Evolutionary conservation across 202 grass and related monocot genomes (phyloP).

Genomic region (Carex arenaria): DNA sequence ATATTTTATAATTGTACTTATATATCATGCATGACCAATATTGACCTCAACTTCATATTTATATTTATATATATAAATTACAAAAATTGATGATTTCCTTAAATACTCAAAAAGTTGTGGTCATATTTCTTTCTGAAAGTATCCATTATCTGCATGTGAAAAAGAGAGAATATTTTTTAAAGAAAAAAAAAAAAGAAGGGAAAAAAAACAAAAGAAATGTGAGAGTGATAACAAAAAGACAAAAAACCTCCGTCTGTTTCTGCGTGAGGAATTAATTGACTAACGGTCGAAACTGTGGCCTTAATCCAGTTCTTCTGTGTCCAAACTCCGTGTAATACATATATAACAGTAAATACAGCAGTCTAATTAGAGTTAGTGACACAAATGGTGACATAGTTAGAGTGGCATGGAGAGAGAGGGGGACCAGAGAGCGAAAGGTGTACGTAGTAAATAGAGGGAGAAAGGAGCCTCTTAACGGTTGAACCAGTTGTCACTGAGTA

Average conservation of each 20-base stretch:
- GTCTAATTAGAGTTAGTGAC: no score
- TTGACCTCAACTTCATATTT: no score
- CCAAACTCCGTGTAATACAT: no score
- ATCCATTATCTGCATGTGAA: not conserved
- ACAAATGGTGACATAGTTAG: not conserved
- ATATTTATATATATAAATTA: no score
- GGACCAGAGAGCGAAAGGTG: not conserved
- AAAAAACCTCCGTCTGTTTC: not conserved
- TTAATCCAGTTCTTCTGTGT: not conserved
- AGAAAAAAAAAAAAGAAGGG: not conserved
- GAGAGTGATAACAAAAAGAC: not conserved
- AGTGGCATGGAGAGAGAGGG: not conserved
- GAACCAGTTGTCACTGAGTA: not conserved
- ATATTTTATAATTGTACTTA: not conserved
- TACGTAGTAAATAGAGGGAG: not conserved
- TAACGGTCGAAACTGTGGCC: not conserved
- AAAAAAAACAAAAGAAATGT: not conserved
- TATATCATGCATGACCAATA: no score
- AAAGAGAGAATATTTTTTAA: not conserved
- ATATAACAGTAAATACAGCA: no score
- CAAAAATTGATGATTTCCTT: no score
- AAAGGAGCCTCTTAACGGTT: conserved; percentile 15
- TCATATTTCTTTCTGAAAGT: no score
- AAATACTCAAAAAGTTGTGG: no score
- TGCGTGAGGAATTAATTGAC: not conserved